Percentiles rank a stretch among this genome's conserved stretches.
These are phyloP conservation scores for Mycena floridula DNA, from an alignment of 768 basidiomycete species.

Conservation along the genomic window DNA sequence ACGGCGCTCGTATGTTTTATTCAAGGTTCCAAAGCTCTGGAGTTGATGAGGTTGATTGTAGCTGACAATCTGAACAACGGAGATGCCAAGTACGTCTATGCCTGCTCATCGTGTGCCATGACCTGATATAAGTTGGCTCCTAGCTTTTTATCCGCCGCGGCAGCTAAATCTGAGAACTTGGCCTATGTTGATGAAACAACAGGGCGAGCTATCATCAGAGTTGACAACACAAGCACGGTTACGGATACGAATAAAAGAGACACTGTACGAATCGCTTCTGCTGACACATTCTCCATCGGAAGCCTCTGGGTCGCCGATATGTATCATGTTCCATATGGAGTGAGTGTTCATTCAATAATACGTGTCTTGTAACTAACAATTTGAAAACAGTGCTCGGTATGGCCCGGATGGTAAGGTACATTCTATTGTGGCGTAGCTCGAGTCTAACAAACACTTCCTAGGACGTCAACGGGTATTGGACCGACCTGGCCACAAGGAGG, in stretches of 20 bases:
- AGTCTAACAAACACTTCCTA: too few species aligned
- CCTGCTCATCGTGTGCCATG: not conserved
- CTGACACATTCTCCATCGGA: slow-evolving; percentile 52
- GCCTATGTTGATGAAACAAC: slow-evolving; percentile 57
- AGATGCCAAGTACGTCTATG: slow-evolving; percentile 45
- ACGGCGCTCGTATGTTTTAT: slow-evolving; percentile 39
- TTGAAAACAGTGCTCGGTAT: slow-evolving; percentile 53
- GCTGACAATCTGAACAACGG: slow-evolving; percentile 70
- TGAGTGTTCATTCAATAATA: slow-evolving; percentile 22
- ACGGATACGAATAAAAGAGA: slow-evolving; percentile 61
- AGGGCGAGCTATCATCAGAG: slow-evolving; percentile 70
- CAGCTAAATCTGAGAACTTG: slow-evolving; percentile 42
- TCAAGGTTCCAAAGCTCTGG: not conserved
- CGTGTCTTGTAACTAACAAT: not conserved
- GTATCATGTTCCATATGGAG: slow-evolving; percentile 59
- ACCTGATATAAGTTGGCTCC: slow-evolving; percentile 2
- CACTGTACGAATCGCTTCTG: slow-evolving; percentile 58
- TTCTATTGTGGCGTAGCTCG: not conserved
- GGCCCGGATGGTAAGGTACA: slow-evolving; percentile 59
- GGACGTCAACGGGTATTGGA: slow-evolving; percentile 41
- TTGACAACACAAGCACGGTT: too few species aligned
- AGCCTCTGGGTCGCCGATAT: slow-evolving; percentile 60
- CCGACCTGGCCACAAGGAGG: slow-evolving; percentile 58
- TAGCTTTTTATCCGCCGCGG: slow-evolving; percentile 47
- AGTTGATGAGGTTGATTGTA: too few species aligned